phyloP scores from a whole-genome alignment of 2,329 filamentous ascomycete genomes.

The Davidsoniella eucalypti region DNA sequence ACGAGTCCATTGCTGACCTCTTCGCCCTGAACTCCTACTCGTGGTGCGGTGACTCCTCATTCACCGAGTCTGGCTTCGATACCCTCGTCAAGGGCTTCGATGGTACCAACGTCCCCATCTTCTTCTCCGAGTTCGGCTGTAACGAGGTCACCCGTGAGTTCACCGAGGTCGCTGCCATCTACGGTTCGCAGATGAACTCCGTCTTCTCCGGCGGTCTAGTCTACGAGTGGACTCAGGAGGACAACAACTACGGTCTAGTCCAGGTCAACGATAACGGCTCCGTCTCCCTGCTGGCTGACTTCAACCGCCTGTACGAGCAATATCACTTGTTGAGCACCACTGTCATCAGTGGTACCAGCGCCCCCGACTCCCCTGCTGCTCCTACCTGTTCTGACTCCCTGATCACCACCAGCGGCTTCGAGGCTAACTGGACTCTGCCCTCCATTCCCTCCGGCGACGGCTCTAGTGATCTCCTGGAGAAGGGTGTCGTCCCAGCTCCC shows the following conservation, averaged over 20 bases:
- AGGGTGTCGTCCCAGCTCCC: constrained; percentile 51
- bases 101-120: constrained; percentile 52
- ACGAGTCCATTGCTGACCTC: constrained; percentile 52
- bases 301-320: constrained; percentile 57
- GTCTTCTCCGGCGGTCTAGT: constrained; percentile 62
- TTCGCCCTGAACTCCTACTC: constrained; percentile 63
- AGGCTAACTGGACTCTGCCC: constrained; percentile 65
- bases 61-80: constrained; percentile 45
- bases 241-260: constrained; percentile 49
- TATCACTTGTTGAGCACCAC: constrained; percentile 59
- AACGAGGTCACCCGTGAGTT: constrained; percentile 56
- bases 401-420: constrained; percentile 53
- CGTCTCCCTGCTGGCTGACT: constrained; percentile 46
- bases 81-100: constrained; percentile 48
- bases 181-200: constrained; percentile 50
- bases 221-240: constrained; percentile 65
- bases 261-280: constrained; percentile 40
- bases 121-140: constrained; percentile 73
- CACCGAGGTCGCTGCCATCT: constrained; percentile 58
- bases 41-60: constrained; percentile 52
- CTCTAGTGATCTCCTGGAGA: constrained; percentile 55
- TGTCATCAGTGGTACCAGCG: constrained; percentile 43
- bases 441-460: constrained; percentile 39
- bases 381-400: constrained; percentile 50
- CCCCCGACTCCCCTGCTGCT: constrained; percentile 31